Base-by-base conservation (phyloP, 257 asterid species). In the Gentiana dahurica region DNA sequence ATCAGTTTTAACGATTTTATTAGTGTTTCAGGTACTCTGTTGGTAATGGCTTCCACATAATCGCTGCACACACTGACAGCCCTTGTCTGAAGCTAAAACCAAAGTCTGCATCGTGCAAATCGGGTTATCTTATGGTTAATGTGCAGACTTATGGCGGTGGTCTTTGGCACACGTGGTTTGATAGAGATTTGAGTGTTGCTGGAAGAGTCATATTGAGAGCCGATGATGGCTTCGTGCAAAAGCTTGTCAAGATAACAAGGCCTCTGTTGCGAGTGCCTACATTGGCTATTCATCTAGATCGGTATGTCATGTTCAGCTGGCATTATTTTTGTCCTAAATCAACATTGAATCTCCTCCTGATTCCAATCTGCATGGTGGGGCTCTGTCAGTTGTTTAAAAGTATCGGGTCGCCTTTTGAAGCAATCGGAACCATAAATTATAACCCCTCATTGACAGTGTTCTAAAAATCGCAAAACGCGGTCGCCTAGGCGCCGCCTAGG, bases 151-250 rank as follows among this genome's bases (percentile, higher is more conserved):
- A 91, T 75, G 98, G 98, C 48, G 83, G 94, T 65, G 98, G 97
- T 67, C 77, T 91, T 66, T 91, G 98, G 98, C 94, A 91, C 63
- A 91, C 98, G 65, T 91, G 98, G 98, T 91, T 91, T 65, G 98
- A 91, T 71, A 75, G 98, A 63, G 98, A 91, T 72, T 68, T 91
- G 59, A 91, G 93, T 71, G 83, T 91, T 62, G 98, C 97, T 64
- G 98, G 98, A 72, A 75, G 97, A 78, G 97, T 83, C 62, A 85
- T 92, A 60, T 59, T 88, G 65, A 85, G 90, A 77, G 79, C 79
- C 48, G 76, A 74, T 46, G 88, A 88, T 74, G 97, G 95, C 71
- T 87, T 85, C 70, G 58, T 78, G 54, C 98, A 92, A 57, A 85
- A 78, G 75, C 94, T 92, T 64, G 98, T 92, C 67, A 92, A 92